Percentiles rank a stretch among this genome's conserved stretches.
Evolutionary conservation across 2,329 filamentous ascomycete genomes (phyloP).

Genomic region (Colletotrichum cuscutae): DNA sequence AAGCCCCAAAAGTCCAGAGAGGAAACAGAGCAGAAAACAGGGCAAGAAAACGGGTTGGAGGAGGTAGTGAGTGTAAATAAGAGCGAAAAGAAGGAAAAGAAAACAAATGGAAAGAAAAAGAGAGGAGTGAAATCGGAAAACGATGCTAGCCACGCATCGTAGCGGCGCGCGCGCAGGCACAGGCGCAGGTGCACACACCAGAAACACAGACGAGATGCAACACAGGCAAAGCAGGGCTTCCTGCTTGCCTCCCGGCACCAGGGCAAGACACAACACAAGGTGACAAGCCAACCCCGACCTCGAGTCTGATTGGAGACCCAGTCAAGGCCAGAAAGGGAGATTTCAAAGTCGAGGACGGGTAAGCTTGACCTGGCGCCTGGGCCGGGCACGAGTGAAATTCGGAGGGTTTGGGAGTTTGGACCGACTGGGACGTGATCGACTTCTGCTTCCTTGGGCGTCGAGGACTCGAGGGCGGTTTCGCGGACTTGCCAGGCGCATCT

Average conservation of each 20-base stretch:
- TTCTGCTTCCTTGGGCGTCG: constrained; percentile 33
- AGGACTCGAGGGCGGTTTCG: constrained; percentile 32
- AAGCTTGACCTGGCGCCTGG: constrained; percentile 32
- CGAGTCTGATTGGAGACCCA: not conserved
- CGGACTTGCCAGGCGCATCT: constrained; percentile 33
- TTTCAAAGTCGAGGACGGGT: constrained; percentile 1
- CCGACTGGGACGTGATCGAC: constrained; percentile 42
- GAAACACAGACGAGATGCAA: constrained; percentile 34
- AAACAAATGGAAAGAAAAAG: not conserved
- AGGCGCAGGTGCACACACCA: constrained; percentile 27
- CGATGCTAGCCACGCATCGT: constrained; percentile 5
- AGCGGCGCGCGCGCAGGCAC: not conserved
- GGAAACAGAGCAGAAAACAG: constrained; percentile 10
- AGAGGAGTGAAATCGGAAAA: constrained; percentile 22
- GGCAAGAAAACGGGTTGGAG: not conserved
- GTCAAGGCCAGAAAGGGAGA: not conserved
- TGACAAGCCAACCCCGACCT: constrained; percentile 29
- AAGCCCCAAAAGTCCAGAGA: not conserved
- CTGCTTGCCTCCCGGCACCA: constrained; percentile 20
- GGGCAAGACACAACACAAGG: constrained; percentile 25
- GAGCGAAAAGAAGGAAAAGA: not conserved
- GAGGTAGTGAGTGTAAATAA: not conserved
- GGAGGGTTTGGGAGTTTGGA: constrained; percentile 36
- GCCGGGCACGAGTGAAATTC: constrained; percentile 33
- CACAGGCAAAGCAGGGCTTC: constrained; percentile 31